Percentiles rank a stretch among this genome's conserved stretches.
These are phyloP conservation scores for Solanum lignicaule DNA, from an alignment of 257 asterid species.

Conservation along the genomic window DNA sequence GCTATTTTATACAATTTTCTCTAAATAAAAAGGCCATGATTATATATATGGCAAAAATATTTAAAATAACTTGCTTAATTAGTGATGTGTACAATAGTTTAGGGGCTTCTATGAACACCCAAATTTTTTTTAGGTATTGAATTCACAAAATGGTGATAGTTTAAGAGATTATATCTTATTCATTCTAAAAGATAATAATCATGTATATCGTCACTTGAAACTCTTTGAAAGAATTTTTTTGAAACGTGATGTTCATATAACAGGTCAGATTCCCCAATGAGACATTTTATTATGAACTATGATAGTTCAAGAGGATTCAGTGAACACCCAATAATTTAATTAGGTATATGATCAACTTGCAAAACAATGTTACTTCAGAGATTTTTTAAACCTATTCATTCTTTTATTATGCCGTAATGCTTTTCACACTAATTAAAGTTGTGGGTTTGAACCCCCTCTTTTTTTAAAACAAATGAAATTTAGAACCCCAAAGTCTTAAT, in stretches of 20 bases:
- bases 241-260: neutral
- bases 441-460: too few species aligned
- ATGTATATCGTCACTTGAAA: neutral
- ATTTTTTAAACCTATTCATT: neutral
- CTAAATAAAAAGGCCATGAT: too few species aligned
- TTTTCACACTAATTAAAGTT: too few species aligned
- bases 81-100: neutral
- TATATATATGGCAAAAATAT: too few species aligned
- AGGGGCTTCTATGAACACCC: neutral
- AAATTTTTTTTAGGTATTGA: neutral
- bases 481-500: too few species aligned
- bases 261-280: neutral
- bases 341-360: neutral
- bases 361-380: neutral
- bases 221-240: neutral
- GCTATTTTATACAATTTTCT: neutral
- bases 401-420: neutral
- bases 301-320: neutral
- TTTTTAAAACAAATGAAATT: too few species aligned
- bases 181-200: neutral
- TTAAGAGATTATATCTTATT: too few species aligned
- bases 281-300: neutral
- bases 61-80: too few species aligned
- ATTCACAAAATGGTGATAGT: neutral
- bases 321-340: neutral